Base-by-base conservation (phyloP, 1,139 yeast species). In the Taphrina confusa region DNA sequence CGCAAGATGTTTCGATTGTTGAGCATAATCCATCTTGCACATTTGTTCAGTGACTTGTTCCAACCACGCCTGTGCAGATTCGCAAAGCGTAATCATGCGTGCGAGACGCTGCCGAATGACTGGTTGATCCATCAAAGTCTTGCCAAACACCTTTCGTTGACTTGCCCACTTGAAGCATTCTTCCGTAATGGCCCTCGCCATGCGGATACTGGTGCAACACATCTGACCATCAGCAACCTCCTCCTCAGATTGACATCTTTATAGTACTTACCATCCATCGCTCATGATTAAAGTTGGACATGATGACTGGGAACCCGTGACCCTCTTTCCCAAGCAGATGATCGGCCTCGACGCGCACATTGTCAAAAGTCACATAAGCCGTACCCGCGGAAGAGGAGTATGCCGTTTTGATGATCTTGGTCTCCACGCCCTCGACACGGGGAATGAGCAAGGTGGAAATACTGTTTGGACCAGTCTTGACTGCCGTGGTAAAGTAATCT, bases 241-340 rank as follows among this genome's bases (percentile, higher is more conserved):
- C n/a, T n/a, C n/a, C 4, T 2, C 1, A 12, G 18, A 2, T 2
- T 16, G 6, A 11, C 39, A 5, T 2, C 9, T 2, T 18, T n/a
- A n/a, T 2, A 12, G 20, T 4, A 23, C 31, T 9, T 42, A 42
- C 47, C 57, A 52, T 52, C 59, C 76, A 64, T 33, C 78, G 74
- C 68, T 75, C 78, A 66, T 76, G 79, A 70, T 75, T 75, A 68
- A 75, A 75, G 69, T 76, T 75, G 62, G 76, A 69, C 75, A 75
- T 74, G 67, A 75, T 74, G 61, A 75, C 76, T 68, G 74, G 73
- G 72, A 75, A 75, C 12, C 78, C 78, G 61, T 71, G 66, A 68
- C 76, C 76, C 66, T 74, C 78, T 66, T 71, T 66, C 60, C 79
- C 79, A 46, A 75, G 65, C 57, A 75, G 66, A 67, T 75, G 75